A percentile compares a stretch with the other conserved stretches of the same genome.
These are phyloP conservation scores for Coprinellus micaceus DNA, from an alignment of 768 basidiomycete genomes.

Conservation along the genomic window DNA sequence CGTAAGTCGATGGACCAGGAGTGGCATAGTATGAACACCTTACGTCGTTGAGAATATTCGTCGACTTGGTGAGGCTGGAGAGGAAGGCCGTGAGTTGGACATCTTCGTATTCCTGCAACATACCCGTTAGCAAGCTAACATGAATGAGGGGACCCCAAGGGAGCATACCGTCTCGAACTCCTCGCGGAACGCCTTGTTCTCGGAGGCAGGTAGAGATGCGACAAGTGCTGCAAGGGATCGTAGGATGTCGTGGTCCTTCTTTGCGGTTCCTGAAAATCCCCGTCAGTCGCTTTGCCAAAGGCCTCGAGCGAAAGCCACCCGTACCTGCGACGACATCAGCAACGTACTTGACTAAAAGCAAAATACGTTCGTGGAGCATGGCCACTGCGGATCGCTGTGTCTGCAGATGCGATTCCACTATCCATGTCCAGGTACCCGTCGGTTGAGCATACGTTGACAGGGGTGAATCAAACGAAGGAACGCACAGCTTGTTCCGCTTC, in stretches of 20 bases:
- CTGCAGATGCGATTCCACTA: conserved; percentile 88
- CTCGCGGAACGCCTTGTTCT: conserved; percentile 75
- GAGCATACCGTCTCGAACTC: conserved; percentile 80
- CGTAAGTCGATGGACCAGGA: conserved; percentile 5
- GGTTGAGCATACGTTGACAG: conserved; percentile 2
- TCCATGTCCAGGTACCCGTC: conserved; percentile 2
- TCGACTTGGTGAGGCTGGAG: conserved; percentile 82
- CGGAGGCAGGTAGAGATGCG: conserved; percentile 83
- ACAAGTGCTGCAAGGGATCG: conserved; percentile 84
- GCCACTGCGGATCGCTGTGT: conserved; percentile 93
- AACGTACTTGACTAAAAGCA: conserved; percentile 85
- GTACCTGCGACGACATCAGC: conserved; percentile 69
- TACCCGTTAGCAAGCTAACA: neutral
- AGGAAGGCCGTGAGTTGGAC: conserved; percentile 90
- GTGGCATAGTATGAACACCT: conserved; percentile 22
- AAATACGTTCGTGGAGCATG: conserved; percentile 92
- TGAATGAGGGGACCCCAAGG: conserved; percentile 1
- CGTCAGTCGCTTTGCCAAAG: neutral
- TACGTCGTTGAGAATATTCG: conserved; percentile 87
- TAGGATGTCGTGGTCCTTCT: conserved; percentile 74
- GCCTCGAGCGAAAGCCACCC: conserved; percentile 13
- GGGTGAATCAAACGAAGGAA: conserved; percentile 17
- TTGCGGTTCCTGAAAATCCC: conserved; percentile 54
- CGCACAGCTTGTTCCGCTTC: conserved; percentile 76
- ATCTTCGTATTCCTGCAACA: conserved; percentile 85